A percentile compares a stretch with the other conserved stretches of the same genome.
Conservation (phyloP, 495 filamentous ascomycete genomes). For the Aspergillus asperescens region DNA sequence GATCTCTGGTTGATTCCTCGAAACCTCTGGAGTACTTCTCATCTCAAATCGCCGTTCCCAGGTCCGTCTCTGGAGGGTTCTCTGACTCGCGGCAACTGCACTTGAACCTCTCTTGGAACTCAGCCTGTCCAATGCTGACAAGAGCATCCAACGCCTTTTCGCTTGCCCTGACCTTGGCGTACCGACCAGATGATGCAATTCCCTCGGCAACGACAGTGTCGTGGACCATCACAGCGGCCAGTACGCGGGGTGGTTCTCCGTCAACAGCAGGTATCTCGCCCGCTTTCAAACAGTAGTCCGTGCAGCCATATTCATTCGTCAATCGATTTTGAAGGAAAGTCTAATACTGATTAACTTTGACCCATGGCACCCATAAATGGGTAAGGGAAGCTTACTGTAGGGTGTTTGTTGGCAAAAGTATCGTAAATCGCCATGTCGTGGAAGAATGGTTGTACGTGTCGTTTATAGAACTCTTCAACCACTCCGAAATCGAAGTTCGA, state of each 20-base stretch:
- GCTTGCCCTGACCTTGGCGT: slow-evolving; percentile 70
- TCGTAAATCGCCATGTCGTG: slow-evolving; percentile 86
- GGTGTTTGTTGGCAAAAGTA: slow-evolving; percentile 82
- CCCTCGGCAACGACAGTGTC: slow-evolving; percentile 58
- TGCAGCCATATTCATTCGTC: slow-evolving; percentile 47
- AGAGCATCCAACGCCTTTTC: slow-evolving; percentile 58
- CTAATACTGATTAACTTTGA: slow-evolving; percentile 25
- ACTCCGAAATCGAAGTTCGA: slow-evolving; percentile 70
- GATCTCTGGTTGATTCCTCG: too few species aligned
- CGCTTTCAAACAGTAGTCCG: slow-evolving; percentile 50
- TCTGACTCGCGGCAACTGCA: slow-evolving; percentile 53
- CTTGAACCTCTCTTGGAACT: slow-evolving; percentile 55
- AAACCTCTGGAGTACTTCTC: too few species aligned
- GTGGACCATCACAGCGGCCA: slow-evolving; percentile 77
- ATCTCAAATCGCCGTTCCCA: slow-evolving; percentile 35
- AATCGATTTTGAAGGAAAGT: slow-evolving; percentile 52
- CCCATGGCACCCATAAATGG: slow-evolving; percentile 30
- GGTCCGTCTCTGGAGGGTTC: slow-evolving; percentile 14
- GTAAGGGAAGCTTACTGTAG: slow-evolving; percentile 46
- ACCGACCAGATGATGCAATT: slow-evolving; percentile 54
- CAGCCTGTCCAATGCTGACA: slow-evolving; percentile 48
- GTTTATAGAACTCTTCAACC: slow-evolving; percentile 72
- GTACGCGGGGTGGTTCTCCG: slow-evolving; percentile 43
- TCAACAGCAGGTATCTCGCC: slow-evolving; percentile 43
- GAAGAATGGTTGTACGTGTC: slow-evolving; percentile 70